These are phyloP conservation scores for Gynostemma pentaphyllum DNA, from an alignment of 306 rosid genomes.

Conservation along the genomic window DNA sequence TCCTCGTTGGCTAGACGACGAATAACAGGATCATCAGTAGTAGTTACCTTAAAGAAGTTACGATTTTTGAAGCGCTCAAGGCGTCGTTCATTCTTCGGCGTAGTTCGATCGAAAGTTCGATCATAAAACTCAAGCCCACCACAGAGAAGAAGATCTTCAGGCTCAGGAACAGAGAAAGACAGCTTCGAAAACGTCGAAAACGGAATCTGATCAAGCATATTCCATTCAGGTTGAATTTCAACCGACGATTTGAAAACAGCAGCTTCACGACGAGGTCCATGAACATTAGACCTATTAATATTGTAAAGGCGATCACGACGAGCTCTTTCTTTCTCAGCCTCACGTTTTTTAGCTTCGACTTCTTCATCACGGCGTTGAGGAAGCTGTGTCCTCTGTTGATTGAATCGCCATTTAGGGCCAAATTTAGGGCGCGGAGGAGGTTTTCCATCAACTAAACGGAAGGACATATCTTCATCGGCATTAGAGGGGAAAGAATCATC, in stretches of 20 bases:
- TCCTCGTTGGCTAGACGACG: conserved; percentile 82
- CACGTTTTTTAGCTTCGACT: conserved; percentile 74
- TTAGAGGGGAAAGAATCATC: conserved; percentile 73
- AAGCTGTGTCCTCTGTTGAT: conserved; percentile 52
- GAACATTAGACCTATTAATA: conserved; percentile 55
- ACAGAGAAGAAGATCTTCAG: conserved; percentile 69
- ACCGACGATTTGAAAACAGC: conserved; percentile 78
- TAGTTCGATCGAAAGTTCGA: conserved; percentile 51
- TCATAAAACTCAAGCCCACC: conserved; percentile 78
- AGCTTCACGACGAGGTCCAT: conserved; percentile 61
- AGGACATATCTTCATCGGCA: conserved; percentile 48
- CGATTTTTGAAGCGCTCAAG: conserved; percentile 77
- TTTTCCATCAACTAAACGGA: conserved; percentile 78
- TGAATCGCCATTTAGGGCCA: conserved; percentile 84
- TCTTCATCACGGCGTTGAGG: conserved; percentile 95
- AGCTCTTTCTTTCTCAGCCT: conserved; percentile 82
- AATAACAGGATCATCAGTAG: conserved; percentile 82
- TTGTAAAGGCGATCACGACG: conserved; percentile 81
- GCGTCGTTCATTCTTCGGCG: conserved; percentile 76
- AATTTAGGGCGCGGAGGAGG: conserved; percentile 82
- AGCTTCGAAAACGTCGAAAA: conserved; percentile 86
- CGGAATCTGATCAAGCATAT: conserved; percentile 88
- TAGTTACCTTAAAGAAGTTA: conserved; percentile 81
- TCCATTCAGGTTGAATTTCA: conserved; percentile 92
- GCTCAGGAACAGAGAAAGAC: conserved; percentile 71